Percentiles rank a stretch among this genome's conserved stretches.
These are phyloP conservation scores for Ananas comosus DNA, from an alignment of 176 grass and related monocot genomes.

Conservation along the genomic window DNA sequence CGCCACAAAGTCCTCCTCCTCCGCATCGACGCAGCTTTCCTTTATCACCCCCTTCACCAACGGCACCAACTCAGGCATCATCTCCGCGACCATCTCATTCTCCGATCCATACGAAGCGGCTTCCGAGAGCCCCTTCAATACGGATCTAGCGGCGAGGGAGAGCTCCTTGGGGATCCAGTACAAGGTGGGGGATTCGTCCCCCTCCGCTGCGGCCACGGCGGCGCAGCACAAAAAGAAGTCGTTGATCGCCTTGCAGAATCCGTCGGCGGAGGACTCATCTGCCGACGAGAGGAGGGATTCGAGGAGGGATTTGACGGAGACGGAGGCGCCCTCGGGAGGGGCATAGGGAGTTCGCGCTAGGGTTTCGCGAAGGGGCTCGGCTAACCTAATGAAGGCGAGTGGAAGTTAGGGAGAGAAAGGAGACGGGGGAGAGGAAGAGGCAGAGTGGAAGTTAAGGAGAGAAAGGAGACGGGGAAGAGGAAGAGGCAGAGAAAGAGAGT, in stretches of 20 bases:
- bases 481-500: background rate
- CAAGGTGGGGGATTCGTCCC: conserved; percentile 38
- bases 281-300: conserved; percentile 42
- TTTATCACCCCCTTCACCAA: conserved; percentile 48
- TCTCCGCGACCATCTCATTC: conserved; percentile 35
- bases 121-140: conserved; percentile 24
- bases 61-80: conserved; percentile 43
- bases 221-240: conserved; percentile 64
- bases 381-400: conserved; percentile 9
- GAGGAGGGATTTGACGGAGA: conserved; percentile 50
- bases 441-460: background rate
- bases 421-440: background rate
- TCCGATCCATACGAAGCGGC: conserved; percentile 27
- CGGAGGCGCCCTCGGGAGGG: conserved; percentile 36
- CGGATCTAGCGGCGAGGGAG: conserved; percentile 11
- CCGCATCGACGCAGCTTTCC: conserved; percentile 43
- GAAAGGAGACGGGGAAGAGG: background rate
- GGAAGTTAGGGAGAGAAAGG: background rate
- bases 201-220: conserved; percentile 24
- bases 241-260: conserved; percentile 17
- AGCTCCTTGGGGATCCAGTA: conserved; percentile 56
- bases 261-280: background rate
- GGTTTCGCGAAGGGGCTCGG: conserved; percentile 26
- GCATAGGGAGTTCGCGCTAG: conserved; percentile 40
- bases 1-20: conserved; percentile 34